Conservation (phyloP, 495 filamentous ascomycete genomes). For the Penicillium crystallinum region DNA sequence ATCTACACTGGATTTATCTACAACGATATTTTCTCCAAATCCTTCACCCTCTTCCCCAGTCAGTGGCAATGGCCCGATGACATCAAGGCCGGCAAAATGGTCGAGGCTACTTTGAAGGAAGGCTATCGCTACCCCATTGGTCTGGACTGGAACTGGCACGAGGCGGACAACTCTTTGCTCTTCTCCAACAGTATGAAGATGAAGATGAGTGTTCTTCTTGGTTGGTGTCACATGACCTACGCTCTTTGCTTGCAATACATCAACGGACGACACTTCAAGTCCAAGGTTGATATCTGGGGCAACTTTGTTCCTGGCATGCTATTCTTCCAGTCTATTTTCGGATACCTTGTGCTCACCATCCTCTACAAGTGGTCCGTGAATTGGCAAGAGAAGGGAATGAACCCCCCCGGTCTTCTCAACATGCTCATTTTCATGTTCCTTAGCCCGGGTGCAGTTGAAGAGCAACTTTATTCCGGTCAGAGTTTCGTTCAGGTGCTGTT, state of each 20-base stretch:
- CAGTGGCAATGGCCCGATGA: constrained; percentile 79
- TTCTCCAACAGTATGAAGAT: constrained; percentile 99
- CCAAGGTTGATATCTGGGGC: constrained; percentile 88
- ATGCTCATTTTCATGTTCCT: constrained; percentile 99
- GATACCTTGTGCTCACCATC: constrained; percentile 89
- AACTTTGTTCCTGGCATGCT: constrained; percentile 98
- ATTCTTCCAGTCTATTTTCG: constrained; percentile 99
- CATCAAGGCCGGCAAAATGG: constrained; percentile 53
- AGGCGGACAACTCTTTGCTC: constrained; percentile 84
- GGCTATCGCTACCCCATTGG: constrained; percentile 90
- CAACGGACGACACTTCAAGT: constrained; percentile 93
- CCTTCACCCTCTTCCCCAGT: constrained; percentile 79
- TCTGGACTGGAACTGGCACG: constrained; percentile 96
- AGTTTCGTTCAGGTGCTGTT: constrained; percentile 66
- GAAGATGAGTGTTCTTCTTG: constrained; percentile 96
- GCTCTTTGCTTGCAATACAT: constrained; percentile 88
- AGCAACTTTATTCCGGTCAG: constrained; percentile 74
- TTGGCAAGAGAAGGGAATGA: constrained; percentile 61
- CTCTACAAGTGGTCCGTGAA: constrained; percentile 95
- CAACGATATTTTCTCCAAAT: constrained; percentile 95
- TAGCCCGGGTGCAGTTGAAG: constrained; percentile 69
- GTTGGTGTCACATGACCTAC: constrained; percentile 98
- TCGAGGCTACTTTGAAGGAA: constrained; percentile 60
- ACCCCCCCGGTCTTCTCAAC: constrained; percentile 85
- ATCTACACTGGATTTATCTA: constrained; percentile 97